A percentile compares a stretch with the other conserved stretches of the same genome.
Conservation (phyloP, 305 asterid genomes). For the Caryopteris hybrid region DNA sequence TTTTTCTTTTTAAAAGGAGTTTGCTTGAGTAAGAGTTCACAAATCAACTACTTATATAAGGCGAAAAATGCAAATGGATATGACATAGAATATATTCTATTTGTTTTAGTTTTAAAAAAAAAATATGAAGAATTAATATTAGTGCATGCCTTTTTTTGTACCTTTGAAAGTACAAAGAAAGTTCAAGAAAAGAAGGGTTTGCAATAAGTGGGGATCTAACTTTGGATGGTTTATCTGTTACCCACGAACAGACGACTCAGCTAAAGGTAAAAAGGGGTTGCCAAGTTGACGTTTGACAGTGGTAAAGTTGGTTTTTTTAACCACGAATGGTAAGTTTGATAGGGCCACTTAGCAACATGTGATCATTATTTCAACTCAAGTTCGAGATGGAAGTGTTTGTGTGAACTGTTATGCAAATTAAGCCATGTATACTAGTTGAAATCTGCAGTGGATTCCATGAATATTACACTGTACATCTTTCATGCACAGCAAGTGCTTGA, state of each 20-base stretch:
- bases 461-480: too few relatives aligned
- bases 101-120: too few relatives aligned
- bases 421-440: not conserved
- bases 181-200: constrained; percentile 22
- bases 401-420: constrained; percentile 36
- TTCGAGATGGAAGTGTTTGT: constrained; percentile 22
- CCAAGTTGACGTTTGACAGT: constrained; percentile 7
- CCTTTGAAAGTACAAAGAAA: constrained; percentile 33
- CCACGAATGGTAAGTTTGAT: constrained; percentile 27
- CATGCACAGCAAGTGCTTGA: too few relatives aligned
- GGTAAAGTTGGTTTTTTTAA: constrained; percentile 14
- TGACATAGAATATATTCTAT: constrained; percentile 33
- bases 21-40: constrained; percentile 15
- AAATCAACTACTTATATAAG: constrained; percentile 32
- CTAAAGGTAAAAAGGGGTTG: not conserved
- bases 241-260: constrained; percentile 22
- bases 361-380: constrained; percentile 23
- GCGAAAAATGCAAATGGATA: constrained; percentile 20
- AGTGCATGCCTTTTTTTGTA: constrained; percentile 23
- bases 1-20: constrained; percentile 9
- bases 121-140: too few relatives aligned
- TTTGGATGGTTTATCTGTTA: constrained; percentile 23
- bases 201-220: constrained; percentile 22
- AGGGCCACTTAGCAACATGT: constrained; percentile 13
- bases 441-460: constrained; percentile 19